Conservation (phyloP, 2,329 filamentous ascomycete genomes). For the Aspergillus chevalieri region DNA sequence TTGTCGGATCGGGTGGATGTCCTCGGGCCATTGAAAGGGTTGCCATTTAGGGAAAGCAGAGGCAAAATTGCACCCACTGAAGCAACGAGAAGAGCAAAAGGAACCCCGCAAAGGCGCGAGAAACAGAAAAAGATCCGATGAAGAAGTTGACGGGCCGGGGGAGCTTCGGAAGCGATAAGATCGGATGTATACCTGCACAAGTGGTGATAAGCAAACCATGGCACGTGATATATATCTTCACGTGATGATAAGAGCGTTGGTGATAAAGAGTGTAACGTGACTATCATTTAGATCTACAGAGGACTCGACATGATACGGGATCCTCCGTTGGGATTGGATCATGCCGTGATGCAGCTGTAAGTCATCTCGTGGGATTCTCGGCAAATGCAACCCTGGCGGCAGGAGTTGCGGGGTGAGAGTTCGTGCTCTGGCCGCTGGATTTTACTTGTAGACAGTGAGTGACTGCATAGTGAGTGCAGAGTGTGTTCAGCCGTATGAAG, state of each 20-base stretch:
- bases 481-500: not conserved
- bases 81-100: not conserved
- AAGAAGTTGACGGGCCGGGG: conserved; percentile 4
- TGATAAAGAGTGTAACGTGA: too few species aligned
- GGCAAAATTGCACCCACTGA: conserved; percentile 3
- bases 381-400: not conserved
- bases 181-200: conserved; percentile 6
- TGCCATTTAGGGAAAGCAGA: not conserved
- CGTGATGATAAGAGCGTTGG: too few species aligned
- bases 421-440: too few species aligned
- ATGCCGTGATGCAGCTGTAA: too few species aligned
- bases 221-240: not conserved
- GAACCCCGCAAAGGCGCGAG: conserved; percentile 4
- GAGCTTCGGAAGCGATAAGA: conserved; percentile 9
- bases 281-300: too few species aligned
- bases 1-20: not conserved
- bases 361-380: not conserved
- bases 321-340: too few species aligned
- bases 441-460: too few species aligned
- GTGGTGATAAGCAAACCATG: not conserved
- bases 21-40: not conserved
- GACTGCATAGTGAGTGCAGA: too few species aligned
- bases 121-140: conserved; percentile 2
- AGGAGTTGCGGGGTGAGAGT: not conserved
- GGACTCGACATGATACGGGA: too few species aligned